Base-by-base conservation (phyloP, 139 green algal species). In the Micromonas commoda region DNA sequence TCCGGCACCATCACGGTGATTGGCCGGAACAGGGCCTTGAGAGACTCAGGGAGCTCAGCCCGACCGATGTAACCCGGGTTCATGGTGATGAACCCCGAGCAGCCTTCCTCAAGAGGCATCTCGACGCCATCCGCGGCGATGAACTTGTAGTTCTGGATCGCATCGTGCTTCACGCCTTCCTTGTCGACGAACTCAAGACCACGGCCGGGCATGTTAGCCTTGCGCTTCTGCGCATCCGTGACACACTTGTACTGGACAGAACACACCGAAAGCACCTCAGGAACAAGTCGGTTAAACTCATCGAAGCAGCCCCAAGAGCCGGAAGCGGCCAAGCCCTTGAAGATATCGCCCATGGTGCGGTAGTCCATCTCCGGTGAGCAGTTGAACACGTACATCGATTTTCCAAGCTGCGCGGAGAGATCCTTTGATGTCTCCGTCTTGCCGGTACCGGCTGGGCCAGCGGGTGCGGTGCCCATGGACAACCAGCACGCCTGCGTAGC, bases 391-490 rank as follows among this genome's bases (percentile, higher is more conserved):
- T 94, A 94, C 9, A 94, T 83, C 23, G 84, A 89, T 87, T 94
- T 94, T 66, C 90, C 90, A n/a, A 94, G 89, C 85, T 92, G 88
- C 21, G 89, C 86, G 1, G 86, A 91, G 52, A 94, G 85, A 73
- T 94, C 89, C 82, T 94, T 94, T 29, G 90, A 92, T 26, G 90
- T 91, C 85, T 94, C 90, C 6, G 90, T 94, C 87, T 94, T 94
- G 74, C 90, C 90, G 13, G 89, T 92, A 71, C 82, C 84, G 71
- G 87, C 90, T 29, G 86, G 88, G 2, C 90, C 90, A n/a, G 89
- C 88, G 32, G 90, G 90, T 0, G 90, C 90, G 6, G 89, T 93
- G 29, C 90, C 90, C 54, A 94, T 77, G 77, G 82, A 91, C 57
- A 94, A 81, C 90, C 90, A 94, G 87, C 89, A 92, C 0, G 88